These are phyloP conservation scores for Diaporthe sp. DNA, from an alignment of 2,329 filamentous ascomycete species.

Conservation along the genomic window DNA sequence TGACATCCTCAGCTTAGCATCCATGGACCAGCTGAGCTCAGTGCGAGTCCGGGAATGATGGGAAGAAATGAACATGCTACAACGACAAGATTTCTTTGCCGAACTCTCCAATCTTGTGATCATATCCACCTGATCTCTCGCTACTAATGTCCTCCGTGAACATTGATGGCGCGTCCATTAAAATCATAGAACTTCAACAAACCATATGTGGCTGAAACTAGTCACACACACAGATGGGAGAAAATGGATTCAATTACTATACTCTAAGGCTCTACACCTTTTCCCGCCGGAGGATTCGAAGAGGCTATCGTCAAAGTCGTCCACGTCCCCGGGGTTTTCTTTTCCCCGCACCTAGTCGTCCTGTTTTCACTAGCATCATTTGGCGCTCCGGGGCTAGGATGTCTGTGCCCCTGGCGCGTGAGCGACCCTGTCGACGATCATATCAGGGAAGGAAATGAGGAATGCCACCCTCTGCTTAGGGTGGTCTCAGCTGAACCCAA, in stretches of 20 bases:
- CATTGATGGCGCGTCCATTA: not conserved
- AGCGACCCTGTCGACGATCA: constrained; percentile 15
- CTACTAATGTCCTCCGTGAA: not conserved
- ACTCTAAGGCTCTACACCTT: not conserved
- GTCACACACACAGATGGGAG: not conserved
- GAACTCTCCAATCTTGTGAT: not conserved
- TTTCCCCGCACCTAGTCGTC: not conserved
- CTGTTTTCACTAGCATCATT: not conserved
- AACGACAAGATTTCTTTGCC: not conserved
- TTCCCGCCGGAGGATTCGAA: not conserved
- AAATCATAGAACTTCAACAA: not conserved
- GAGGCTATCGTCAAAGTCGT: not conserved
- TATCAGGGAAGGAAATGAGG: constrained; percentile 1
- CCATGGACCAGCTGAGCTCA: not conserved
- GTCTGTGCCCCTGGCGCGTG: constrained; percentile 25
- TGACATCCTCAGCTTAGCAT: too few relatives aligned
- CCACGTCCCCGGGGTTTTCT: not conserved
- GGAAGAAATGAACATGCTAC: not conserved
- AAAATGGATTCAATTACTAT: not conserved
- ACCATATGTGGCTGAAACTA: constrained; percentile 8
- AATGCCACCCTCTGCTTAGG: not conserved
- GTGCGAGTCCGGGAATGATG: not conserved
- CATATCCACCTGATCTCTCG: not conserved
- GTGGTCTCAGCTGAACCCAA: not conserved
- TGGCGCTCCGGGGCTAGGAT: constrained; percentile 5